Percentiles rank a stretch among this genome's conserved stretches.
phyloP scores from a whole-genome alignment of 371 early-diverging fungal species.

The Mucor irregularis region DNA sequence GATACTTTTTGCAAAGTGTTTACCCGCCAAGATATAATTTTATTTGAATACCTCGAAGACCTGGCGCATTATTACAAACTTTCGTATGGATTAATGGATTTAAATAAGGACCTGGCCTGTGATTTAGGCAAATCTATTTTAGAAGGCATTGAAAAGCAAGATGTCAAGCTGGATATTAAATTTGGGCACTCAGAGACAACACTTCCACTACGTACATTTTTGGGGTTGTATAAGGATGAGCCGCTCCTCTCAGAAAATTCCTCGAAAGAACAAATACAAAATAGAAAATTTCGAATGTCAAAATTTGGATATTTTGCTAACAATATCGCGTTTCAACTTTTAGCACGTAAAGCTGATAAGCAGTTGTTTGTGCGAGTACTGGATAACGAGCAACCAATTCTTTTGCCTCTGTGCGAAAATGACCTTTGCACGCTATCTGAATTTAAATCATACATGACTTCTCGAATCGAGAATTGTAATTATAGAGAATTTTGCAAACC shows the following conservation, averaged over 20 bases:
- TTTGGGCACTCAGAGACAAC: conserved; percentile 50
- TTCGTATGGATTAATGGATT: conserved; percentile 30
- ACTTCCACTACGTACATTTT: conserved; percentile 28
- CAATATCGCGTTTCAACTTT: conserved; percentile 7
- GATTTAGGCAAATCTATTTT: conserved; percentile 26
- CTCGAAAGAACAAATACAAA: conserved; percentile 3
- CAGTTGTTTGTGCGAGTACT: conserved; percentile 9
- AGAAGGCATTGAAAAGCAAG: conserved; percentile 22
- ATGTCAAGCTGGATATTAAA: conserved; percentile 22
- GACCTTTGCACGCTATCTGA: no score
- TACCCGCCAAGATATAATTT: conserved; percentile 22
- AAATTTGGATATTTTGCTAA: conserved; percentile 15
- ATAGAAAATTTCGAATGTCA: conserved; percentile 7
- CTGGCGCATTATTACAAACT: conserved; percentile 36
- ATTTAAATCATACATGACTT: no score
- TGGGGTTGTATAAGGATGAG: conserved; percentile 30
- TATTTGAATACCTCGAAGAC: conserved; percentile 38
- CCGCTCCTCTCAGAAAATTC: conserved; percentile 2
- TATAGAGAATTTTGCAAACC: no score
- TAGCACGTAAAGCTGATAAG: not conserved
- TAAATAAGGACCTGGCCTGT: conserved; percentile 38
- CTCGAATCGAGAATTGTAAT: no score
- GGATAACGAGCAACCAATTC: conserved; percentile 9
- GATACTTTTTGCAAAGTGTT: conserved; percentile 37
- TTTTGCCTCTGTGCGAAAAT: no score